phyloP scores from a whole-genome alignment of 1,284 basidiomycete genomes.

The Meira nashicola region DNA sequence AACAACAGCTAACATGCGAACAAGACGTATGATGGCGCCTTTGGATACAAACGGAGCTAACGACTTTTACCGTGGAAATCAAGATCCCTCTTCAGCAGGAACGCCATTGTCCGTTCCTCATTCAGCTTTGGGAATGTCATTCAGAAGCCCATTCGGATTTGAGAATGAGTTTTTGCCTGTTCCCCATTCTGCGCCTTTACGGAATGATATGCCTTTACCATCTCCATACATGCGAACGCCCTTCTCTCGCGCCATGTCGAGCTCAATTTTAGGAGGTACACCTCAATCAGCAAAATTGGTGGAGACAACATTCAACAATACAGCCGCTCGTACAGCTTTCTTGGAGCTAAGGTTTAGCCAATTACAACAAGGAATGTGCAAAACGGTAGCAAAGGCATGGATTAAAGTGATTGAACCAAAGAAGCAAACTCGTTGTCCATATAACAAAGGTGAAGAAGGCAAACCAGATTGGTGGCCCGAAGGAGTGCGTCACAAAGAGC shows the following conservation, averaged over 20 bases:
- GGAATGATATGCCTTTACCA: neutral
- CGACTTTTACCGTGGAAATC: constrained; percentile 18
- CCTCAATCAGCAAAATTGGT: constrained; percentile 5
- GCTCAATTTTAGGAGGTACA: neutral
- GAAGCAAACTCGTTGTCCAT: constrained; percentile 58
- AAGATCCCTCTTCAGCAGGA: neutral
- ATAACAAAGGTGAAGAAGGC: constrained; percentile 58
- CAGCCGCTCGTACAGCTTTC: constrained; percentile 37
- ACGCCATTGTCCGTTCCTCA: neutral
- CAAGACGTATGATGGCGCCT: constrained; percentile 17
- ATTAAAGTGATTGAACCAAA: constrained; percentile 58
- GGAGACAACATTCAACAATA: constrained; percentile 17
- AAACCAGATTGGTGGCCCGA: constrained; percentile 60
- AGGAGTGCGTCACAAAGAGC: constrained; percentile 58
- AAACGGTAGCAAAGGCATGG: constrained; percentile 58
- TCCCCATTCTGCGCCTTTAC: constrained; percentile 31
- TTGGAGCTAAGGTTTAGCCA: constrained; percentile 51
- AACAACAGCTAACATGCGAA: neutral
- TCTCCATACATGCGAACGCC: neutral
- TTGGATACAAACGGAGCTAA: constrained; percentile 31
- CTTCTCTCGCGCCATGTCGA: constrained; percentile 1
- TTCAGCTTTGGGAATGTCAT: constrained; percentile 3
- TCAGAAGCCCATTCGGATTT: neutral
- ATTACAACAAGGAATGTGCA: constrained; percentile 58
- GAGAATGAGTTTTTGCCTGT: neutral